phyloP scores from a whole-genome alignment of 331 rosid genomes.

The Malus hybrid region DNA sequence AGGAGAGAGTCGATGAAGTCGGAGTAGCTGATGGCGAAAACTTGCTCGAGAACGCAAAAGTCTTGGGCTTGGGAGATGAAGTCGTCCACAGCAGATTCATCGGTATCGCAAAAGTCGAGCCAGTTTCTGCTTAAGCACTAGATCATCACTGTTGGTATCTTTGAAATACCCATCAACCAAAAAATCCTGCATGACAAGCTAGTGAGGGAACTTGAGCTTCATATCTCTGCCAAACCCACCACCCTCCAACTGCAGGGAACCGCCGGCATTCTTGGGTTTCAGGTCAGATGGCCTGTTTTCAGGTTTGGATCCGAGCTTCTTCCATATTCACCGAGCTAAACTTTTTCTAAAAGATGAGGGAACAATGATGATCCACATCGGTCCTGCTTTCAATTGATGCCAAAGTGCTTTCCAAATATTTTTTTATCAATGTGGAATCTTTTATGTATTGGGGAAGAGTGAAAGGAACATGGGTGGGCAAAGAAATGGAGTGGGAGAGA shows the following conservation, averaged over 20 bases:
- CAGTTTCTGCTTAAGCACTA: constrained; percentile 70
- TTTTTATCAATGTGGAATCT: no score
- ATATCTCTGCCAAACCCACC: constrained; percentile 8
- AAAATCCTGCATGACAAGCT: constrained; percentile 84
- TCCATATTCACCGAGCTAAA: constrained; percentile 35
- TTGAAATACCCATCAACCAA: constrained; percentile 84
- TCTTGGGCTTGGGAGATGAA: no score
- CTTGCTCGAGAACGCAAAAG: constrained; percentile 31
- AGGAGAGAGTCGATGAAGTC: constrained; percentile 41
- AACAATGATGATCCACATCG: no score
- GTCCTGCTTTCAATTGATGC: no score
- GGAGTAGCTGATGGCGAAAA: constrained; percentile 63
- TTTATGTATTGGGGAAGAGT: no score
- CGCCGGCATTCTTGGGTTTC: constrained; percentile 16
- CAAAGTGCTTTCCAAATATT: no score
- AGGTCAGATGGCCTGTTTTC: constrained; percentile 14
- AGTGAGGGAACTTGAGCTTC: constrained; percentile 53
- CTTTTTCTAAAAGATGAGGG: no score
- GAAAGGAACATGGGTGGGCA: no score
- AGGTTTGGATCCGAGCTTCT: constrained; percentile 49
- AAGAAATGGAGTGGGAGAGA: no score
- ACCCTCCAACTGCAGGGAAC: not conserved
- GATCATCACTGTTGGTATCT: constrained; percentile 79
- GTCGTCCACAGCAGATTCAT: no score
- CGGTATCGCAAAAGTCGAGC: constrained; percentile 33